Base-by-base conservation (phyloP, 768 basidiomycete genomes). In the Leucosporidium yakuticum region DNA sequence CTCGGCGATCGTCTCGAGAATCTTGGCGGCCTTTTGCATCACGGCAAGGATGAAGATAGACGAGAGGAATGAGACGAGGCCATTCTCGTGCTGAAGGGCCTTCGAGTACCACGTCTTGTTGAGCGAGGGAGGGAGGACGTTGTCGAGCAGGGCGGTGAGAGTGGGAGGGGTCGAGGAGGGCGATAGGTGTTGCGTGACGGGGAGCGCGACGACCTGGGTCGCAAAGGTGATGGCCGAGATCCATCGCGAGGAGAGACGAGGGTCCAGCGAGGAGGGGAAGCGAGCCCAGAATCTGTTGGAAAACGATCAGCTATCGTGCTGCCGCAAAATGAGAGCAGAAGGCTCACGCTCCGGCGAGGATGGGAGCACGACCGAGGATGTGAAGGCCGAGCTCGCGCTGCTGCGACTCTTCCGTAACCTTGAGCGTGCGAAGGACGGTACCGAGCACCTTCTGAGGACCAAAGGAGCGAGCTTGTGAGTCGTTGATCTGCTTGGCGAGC, bases 181-280 rank as follows among this genome's bases (percentile, higher is more conserved):
- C 44, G 51, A 17, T 44, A 63, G 67, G 55, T 71, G 59, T 82
- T 79, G 21, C 0, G 93, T 91, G 2, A 92, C 79, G 0, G 89
- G 85, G 0, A 92, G 83, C 0, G 89, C 87, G 60, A 96, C 82
- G 62, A 97, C 83, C 12, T 83, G 82, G 4, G 88, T 90, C 50
- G 90, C 85, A 75, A 93, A 88, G 7, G 90, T 82, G 71, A 96
- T 86, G 66, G 92, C 95, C 0, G 88, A 85, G 39, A 97, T 86
- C 93, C 95, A 98, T 76, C 87, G 88, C 0, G 89, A 89, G 0
- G 90, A 89, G 8, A 93, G 83, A 4, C 91, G 86, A 0, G 92
- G 91, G 74, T 95, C 91, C 7, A 94, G 82, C 0, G 89, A 69
- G 31, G 58, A 56, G 6, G 73, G 69, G 60, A 76, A 74, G 32